These are phyloP conservation scores for Withania somnifera DNA, from an alignment of 305 asterid species.

Conservation along the genomic window DNA sequence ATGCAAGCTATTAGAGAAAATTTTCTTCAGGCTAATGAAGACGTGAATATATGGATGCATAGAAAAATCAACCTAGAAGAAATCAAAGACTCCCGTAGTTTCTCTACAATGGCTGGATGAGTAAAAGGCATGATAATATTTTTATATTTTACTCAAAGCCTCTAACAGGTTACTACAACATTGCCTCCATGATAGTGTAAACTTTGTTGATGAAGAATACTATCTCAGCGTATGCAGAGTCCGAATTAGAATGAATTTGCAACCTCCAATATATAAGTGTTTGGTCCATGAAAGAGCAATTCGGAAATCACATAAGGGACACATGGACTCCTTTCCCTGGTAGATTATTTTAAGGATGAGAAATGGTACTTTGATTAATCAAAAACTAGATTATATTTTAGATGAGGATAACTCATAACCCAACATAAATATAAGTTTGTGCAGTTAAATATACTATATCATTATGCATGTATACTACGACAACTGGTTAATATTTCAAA, in stretches of 20 bases:
- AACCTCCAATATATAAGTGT: background rate
- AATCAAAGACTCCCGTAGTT: background rate
- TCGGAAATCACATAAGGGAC: background rate
- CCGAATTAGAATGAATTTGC: background rate
- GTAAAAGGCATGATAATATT: background rate
- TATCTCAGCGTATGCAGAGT: background rate
- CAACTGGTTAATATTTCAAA: background rate
- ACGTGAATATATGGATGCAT: background rate
- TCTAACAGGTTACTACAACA: background rate
- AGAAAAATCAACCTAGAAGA: background rate
- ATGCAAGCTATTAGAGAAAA: background rate
- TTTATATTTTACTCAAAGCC: background rate
- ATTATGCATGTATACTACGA: background rate
- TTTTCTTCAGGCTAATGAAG: background rate
- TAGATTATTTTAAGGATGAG: background rate
- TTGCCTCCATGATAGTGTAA: background rate
- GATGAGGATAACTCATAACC: background rate
- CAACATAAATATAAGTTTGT: background rate
- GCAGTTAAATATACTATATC: background rate
- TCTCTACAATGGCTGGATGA: background rate
- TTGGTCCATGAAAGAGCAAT: background rate
- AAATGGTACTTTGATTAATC: background rate
- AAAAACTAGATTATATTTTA: background rate
- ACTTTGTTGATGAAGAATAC: background rate
- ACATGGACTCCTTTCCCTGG: background rate